Evolutionary conservation across 768 basidiomycete species (phyloP).

Genomic region (Trametopsis cervina): DNA sequence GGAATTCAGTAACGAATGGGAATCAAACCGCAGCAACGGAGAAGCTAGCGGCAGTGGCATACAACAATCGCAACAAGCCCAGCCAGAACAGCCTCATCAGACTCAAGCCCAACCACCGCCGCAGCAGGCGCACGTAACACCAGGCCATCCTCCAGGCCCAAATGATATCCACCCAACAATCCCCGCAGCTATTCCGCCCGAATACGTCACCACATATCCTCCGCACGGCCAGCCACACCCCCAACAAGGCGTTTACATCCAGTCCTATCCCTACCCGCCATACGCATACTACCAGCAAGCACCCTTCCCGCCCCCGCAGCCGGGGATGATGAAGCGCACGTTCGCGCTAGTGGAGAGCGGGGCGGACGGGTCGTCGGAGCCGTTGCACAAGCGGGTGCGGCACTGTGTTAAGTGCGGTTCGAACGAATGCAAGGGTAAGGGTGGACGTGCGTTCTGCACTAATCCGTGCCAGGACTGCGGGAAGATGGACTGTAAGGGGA

Average conservation of each 20-base stretch:
- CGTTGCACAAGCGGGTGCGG: slow-evolving; percentile 51
- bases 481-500: slow-evolving; percentile 69
- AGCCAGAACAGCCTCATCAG: background rate
- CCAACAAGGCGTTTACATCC: slow-evolving; percentile 13
- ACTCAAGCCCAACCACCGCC: slow-evolving; percentile 11
- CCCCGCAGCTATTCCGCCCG: slow-evolving; percentile 7
- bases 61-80: background rate
- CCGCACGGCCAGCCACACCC: too few species aligned
- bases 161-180: slow-evolving; percentile 5
- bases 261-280: slow-evolving; percentile 16
- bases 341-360: slow-evolving; percentile 20
- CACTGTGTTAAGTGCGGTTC: slow-evolving; percentile 83
- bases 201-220: slow-evolving; percentile 11
- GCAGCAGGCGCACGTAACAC: slow-evolving; percentile 21
- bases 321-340: slow-evolving; percentile 20
- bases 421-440: slow-evolving; percentile 79
- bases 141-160: slow-evolving; percentile 2
- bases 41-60: slow-evolving; percentile 16
- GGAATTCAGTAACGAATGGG: slow-evolving; percentile 54
- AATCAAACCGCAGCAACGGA: slow-evolving; percentile 29
- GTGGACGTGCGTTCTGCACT: slow-evolving; percentile 64
- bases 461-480: slow-evolving; percentile 80
- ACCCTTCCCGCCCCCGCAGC: slow-evolving; percentile 5
- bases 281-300: slow-evolving; percentile 18
- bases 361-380: slow-evolving; percentile 17